These are phyloP conservation scores for Phascolomyces articulosus DNA, from an alignment of 371 early-diverging fungal species.

Conservation along the genomic window DNA sequence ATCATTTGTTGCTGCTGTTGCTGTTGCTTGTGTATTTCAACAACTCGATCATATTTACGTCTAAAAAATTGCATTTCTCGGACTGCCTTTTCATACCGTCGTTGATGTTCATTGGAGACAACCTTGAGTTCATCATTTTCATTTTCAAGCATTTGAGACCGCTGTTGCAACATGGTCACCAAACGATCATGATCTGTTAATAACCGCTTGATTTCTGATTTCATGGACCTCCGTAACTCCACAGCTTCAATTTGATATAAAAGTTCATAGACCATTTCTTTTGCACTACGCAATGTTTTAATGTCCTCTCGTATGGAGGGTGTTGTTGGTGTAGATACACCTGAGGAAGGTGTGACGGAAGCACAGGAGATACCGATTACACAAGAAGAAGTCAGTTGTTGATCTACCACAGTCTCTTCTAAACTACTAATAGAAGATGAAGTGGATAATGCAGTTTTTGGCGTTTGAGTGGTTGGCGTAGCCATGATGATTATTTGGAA, in stretches of 20 bases:
- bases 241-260: conserved; percentile 25
- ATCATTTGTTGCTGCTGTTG: conserved; percentile 6
- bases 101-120: conserved; percentile 33
- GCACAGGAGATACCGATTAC: no score
- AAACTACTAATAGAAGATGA: no score
- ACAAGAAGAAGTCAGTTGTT: no score
- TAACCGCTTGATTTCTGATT: conserved; percentile 26
- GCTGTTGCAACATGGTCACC: conserved; percentile 31
- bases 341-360: no score
- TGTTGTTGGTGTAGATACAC: background rate
- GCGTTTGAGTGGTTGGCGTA: no score
- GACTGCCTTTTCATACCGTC: conserved; percentile 51
- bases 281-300: conserved; percentile 11
- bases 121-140: conserved; percentile 32
- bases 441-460: no score
- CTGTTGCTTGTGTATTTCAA: conserved; percentile 21
- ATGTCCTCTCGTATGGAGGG: background rate
- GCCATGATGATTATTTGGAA: no score
- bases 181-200: conserved; percentile 33
- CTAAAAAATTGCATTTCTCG: conserved; percentile 53
- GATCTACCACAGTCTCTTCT: no score
- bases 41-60: conserved; percentile 34
- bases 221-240: conserved; percentile 23
- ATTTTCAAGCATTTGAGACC: conserved; percentile 24
- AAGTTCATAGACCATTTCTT: conserved; percentile 20